Base-by-base conservation (phyloP, 139 green algal genomes). In the Auxenochlorella pyrenoidosa region DNA sequence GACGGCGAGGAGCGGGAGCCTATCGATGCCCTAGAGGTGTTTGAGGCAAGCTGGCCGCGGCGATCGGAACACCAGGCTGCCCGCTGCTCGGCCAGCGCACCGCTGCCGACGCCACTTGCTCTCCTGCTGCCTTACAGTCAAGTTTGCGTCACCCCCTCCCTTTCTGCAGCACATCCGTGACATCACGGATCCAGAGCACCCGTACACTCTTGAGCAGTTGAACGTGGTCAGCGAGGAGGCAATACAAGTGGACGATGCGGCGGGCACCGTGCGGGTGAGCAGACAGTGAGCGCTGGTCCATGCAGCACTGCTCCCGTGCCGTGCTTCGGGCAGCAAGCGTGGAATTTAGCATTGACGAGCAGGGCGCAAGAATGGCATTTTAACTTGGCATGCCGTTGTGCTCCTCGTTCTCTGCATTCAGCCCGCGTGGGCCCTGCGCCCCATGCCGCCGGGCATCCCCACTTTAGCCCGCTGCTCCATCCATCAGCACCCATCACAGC, bases 151-250 rank as follows among this genome's bases (percentile, higher is more conserved):
- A 2, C 58, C 3, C 30, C 34, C 21, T 73, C 41, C 0, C 2
- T 40, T 40, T 18, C 5, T 86, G 82, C 90, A 97, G 88, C 94
- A 97, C 88, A 92, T 98, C 28, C 92, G 95, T 2, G 96, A 99
- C 92, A 98, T 99, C 51, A 96, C 87, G 13, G 98, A 99, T 79
- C 98, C 98, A 0, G 98, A 99, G 93, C 98, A 99, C 76, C 98
- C 98, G 0, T 98, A 99, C 92, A 96, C 95, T 5, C 87, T 99
- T 47, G 98, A 99, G 92, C 95, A 99, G 92, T 92, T 99, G 5
- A 94, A 96, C 75, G 96, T 99, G 71, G 95, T 99, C 13, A 87
- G 54, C 15, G 84, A 88, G 91, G 91, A 96, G 40, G 82, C 93
- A 16, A 94, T 98, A 6, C 71, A 86, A 3, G 93, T 98, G 32